Conservation (phyloP, 345 rosid species). For the Streptanthus diversifolius region DNA sequence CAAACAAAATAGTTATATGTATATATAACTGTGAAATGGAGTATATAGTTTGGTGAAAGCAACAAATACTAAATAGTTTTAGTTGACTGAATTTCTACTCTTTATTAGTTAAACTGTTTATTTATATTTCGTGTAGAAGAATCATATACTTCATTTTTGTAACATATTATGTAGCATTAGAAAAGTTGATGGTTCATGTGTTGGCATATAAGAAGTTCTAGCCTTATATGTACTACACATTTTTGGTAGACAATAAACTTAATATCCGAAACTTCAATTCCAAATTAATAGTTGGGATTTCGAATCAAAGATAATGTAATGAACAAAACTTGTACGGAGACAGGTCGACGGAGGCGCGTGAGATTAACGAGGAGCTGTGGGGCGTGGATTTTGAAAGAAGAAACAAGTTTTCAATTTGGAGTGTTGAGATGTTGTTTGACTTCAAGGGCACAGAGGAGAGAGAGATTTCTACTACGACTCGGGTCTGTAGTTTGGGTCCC, state of each 20-base stretch:
- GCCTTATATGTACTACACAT: neutral
- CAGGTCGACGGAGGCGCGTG: slow-evolving; percentile 25
- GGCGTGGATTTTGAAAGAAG: slow-evolving; percentile 4
- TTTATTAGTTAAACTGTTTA: neutral
- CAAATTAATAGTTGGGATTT: neutral
- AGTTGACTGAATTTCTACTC: neutral
- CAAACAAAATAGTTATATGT: neutral
- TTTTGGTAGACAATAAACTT: neutral
- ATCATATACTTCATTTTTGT: neutral
- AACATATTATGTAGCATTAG: neutral
- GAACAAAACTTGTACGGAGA: neutral
- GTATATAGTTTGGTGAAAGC: neutral
- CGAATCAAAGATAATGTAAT: neutral
- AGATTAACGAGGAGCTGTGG: neutral
- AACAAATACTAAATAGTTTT: neutral
- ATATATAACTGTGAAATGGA: neutral
- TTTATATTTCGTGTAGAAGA: neutral
- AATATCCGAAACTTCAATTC: neutral
- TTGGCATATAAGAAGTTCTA: neutral
- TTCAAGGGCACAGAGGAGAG: slow-evolving; percentile 9
- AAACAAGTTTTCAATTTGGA: slow-evolving; percentile 14
- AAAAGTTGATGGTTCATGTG: neutral
- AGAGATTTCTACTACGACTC: slow-evolving; percentile 15
- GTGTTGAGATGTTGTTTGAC: slow-evolving; percentile 35
- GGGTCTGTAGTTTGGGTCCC: slow-evolving; percentile 15